A percentile compares a stretch with the other conserved stretches of the same genome.
Conservation (phyloP, 2,329 filamentous ascomycete genomes). For the Fusarium fujikuroi region DNA sequence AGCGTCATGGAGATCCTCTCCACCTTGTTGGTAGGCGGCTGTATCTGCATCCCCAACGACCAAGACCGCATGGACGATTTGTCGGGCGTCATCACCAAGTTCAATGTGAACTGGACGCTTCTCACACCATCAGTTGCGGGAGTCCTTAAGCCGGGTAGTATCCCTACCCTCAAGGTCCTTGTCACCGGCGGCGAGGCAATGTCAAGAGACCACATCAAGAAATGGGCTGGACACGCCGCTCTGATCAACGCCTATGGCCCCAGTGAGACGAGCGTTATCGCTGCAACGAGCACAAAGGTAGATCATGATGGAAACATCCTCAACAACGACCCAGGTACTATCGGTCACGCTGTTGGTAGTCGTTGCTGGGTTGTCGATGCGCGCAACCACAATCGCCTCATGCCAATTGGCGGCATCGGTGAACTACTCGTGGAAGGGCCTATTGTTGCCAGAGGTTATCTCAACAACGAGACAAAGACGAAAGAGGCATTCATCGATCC, state of each 20-base stretch:
- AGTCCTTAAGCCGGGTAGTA: conserved; percentile 19
- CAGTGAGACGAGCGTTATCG: conserved; percentile 15
- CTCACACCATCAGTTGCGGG: conserved; percentile 33
- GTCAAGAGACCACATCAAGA: conserved; percentile 15
- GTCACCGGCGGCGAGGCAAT: conserved; percentile 30
- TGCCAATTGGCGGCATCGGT: conserved; percentile 5
- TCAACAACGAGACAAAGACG: conserved; percentile 18
- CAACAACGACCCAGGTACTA: conserved; percentile 2
- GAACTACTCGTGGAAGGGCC: conserved; percentile 31
- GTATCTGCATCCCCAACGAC: conserved; percentile 26
- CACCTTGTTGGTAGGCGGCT: conserved; percentile 36
- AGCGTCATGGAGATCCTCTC: conserved; percentile 40
- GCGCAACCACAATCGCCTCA: conserved; percentile 9
- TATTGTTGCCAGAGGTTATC: conserved; percentile 27
- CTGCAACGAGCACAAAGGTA: conserved; percentile 11
- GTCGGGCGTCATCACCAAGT: conserved; percentile 7
- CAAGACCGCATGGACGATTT: conserved; percentile 31
- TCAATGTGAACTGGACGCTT: conserved; percentile 28
- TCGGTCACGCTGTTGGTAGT: conserved; percentile 14
- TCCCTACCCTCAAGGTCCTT: conserved; percentile 7
- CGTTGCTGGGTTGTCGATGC: conserved; percentile 21
- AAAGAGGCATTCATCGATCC: conserved; percentile 36
- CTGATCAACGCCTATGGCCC: conserved; percentile 37
- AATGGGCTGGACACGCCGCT: conserved; percentile 19
- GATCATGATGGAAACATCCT: not conserved